Evolutionary conservation across 495 filamentous ascomycete genomes (phyloP).

Genomic region (Aspergillus biplanus): DNA sequence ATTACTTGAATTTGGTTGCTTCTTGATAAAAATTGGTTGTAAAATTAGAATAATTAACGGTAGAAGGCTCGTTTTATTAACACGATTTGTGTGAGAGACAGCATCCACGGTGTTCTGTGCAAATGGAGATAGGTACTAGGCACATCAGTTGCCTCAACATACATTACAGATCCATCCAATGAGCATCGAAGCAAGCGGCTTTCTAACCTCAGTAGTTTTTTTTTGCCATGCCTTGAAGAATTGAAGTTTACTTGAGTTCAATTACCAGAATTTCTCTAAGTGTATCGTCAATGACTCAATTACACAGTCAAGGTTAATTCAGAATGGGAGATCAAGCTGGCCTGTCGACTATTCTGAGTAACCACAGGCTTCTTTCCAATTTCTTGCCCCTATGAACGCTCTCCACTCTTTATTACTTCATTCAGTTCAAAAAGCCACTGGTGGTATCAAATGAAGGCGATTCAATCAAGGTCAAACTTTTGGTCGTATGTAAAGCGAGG

Average conservation of each 20-base stretch:
- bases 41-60: too few species aligned
- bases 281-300: slow-evolving; percentile 4
- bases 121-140: slow-evolving; percentile 1
- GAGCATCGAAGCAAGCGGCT: too few species aligned
- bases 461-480: not conserved
- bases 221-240: too few species aligned
- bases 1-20: not conserved
- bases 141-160: not conserved
- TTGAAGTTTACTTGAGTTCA: not conserved
- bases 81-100: too few species aligned
- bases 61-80: too few species aligned
- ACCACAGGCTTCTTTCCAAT: not conserved
- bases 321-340: not conserved
- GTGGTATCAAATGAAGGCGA: not conserved
- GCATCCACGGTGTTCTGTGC: not conserved
- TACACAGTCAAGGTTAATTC: not conserved
- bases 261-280: not conserved
- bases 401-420: not conserved
- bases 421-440: not conserved
- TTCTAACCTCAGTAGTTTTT: too few species aligned
- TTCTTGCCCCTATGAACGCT: not conserved
- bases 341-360: not conserved
- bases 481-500: not conserved
- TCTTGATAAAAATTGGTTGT: too few species aligned
- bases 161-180: too few species aligned